A percentile compares a stretch with the other conserved stretches of the same genome.
Conservation (phyloP, 1,284 basidiomycete genomes). For the Cryptococcus jaspeensis region DNA sequence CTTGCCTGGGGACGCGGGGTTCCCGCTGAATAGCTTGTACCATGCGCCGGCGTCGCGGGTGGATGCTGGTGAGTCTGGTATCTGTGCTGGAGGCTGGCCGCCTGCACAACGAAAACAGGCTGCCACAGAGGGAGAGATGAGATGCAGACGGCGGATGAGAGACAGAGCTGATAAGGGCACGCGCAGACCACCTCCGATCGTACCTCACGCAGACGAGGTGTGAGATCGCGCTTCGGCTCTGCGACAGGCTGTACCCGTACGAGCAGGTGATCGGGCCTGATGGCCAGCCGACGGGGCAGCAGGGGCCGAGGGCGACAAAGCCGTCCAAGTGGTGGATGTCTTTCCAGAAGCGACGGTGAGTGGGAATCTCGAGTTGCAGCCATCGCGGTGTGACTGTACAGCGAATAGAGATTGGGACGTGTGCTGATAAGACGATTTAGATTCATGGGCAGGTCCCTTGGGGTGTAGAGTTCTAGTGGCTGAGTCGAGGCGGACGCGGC, state of each 20-base stretch:
- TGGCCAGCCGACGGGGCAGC: conserved; percentile 59
- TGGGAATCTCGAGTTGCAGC: neutral
- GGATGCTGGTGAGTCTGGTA: conserved; percentile 71
- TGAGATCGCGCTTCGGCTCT: conserved; percentile 80
- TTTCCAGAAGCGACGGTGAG: conserved; percentile 80
- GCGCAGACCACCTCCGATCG: conserved; percentile 62
- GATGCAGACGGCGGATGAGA: neutral
- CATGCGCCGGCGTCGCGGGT: conserved; percentile 70
- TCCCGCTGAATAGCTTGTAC: conserved; percentile 91
- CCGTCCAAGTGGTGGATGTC: conserved; percentile 99
- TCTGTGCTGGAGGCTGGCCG: neutral
- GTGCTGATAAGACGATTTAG: conserved; percentile 6
- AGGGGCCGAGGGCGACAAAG: conserved; percentile 54
- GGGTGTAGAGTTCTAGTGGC: conserved; percentile 10
- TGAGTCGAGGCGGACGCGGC: neutral
- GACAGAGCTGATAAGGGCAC: conserved; percentile 1
- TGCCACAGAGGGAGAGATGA: too few species aligned
- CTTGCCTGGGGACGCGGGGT: conserved; percentile 93
- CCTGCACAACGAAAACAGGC: neutral
- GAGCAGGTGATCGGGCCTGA: conserved; percentile 47
- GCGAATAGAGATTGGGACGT: neutral
- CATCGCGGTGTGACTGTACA: too few species aligned
- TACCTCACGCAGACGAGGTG: conserved; percentile 92
- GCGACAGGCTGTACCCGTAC: conserved; percentile 74
- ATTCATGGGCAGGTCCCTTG: conserved; percentile 34